A percentile compares a stretch with the other conserved stretches of the same genome.
Conservation (phyloP, 2,329 filamentous ascomycete genomes). For the Microdochium trichocladiopsis region DNA sequence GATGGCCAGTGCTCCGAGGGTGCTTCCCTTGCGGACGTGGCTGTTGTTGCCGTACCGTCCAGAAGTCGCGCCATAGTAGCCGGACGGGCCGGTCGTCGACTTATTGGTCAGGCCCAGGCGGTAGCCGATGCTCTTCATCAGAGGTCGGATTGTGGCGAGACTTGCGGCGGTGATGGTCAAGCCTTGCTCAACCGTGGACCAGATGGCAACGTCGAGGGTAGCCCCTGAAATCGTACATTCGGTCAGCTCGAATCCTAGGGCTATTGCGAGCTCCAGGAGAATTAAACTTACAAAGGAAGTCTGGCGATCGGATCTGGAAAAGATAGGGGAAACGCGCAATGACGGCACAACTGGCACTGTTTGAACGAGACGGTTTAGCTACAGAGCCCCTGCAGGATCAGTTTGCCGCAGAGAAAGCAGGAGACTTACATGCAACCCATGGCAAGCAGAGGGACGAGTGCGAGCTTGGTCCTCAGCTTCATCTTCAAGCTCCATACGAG, state of each 20-base stretch:
- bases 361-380: not conserved
- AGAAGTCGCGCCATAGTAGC: not conserved
- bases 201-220: conserved; percentile 1
- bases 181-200: conserved; percentile 1
- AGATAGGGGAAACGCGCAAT: conserved; percentile 1
- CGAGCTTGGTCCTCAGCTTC: conserved; percentile 33
- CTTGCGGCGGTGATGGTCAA: conserved; percentile 1
- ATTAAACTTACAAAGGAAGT: conserved; percentile 4
- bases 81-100: not conserved
- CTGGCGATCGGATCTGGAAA: not conserved
- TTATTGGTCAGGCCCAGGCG: not conserved
- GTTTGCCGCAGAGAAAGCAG: not conserved
- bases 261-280: too few relatives aligned
- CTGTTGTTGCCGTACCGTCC: not conserved
- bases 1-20: not conserved
- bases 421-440: conserved; percentile 32
- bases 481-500: conserved; percentile 41
- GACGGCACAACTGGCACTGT: conserved; percentile 1
- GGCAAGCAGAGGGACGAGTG: conserved; percentile 37
- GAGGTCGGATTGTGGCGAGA: conserved; percentile 1
- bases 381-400: not conserved
- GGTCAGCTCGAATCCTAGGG: too few relatives aligned
- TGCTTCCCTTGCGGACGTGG: not conserved
- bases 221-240: not conserved
- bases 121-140: not conserved